Evolutionary conservation across 345 rosid species (phyloP).

Genomic region (Xanthoceras sorbifolium): DNA sequence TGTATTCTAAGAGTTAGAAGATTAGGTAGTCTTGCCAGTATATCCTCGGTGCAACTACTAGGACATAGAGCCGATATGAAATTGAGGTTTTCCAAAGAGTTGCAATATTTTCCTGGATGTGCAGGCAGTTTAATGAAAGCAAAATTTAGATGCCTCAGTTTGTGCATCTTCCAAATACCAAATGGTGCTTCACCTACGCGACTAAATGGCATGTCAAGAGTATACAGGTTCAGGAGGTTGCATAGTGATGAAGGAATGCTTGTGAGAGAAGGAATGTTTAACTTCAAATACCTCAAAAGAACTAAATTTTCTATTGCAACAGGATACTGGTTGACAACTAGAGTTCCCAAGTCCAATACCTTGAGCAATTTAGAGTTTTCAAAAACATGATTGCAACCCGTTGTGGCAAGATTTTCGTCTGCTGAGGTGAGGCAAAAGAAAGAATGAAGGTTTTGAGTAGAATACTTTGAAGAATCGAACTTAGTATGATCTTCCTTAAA

Average conservation of each 20-base stretch:
- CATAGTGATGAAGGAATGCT: slow-evolving; percentile 9
- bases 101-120: background rate
- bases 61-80: background rate
- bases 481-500: too few relatives aligned
- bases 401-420: too few relatives aligned
- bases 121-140: background rate
- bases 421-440: background rate
- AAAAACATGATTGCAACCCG: background rate
- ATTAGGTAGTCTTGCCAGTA: background rate
- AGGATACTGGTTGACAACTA: background rate
- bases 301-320: background rate
- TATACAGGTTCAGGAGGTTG: background rate
- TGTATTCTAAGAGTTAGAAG: background rate
- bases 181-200: background rate
- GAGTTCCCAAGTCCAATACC: background rate
- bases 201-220: background rate
- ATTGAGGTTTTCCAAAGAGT: background rate
- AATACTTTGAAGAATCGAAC: background rate
- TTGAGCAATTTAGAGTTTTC: background rate
- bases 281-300: slow-evolving; percentile 2
- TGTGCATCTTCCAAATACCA: background rate
- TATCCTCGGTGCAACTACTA: background rate
- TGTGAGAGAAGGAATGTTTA: slow-evolving; percentile 7
- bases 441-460: background rate
- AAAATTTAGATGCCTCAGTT: slow-evolving; percentile 6